phyloP scores from a whole-genome alignment of 2,329 filamentous ascomycete genomes.

The Trichoderma sp. region DNA sequence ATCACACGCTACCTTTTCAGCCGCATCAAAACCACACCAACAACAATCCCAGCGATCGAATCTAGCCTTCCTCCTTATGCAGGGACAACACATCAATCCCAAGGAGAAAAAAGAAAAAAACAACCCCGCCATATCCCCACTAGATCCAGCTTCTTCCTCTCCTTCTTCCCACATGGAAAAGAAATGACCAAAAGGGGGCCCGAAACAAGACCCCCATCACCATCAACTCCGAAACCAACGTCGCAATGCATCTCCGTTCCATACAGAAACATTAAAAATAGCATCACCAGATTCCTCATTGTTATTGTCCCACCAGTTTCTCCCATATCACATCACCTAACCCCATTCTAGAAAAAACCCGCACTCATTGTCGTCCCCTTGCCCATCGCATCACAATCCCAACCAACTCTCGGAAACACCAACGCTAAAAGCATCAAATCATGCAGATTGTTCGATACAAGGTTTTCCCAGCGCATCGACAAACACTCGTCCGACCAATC shows the following conservation, averaged over 20 bases:
- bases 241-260: not conserved
- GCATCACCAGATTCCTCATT: not conserved
- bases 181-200: not conserved
- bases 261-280: not conserved
- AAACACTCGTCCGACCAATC: not conserved
- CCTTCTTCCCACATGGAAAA: not conserved
- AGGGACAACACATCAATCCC: not conserved
- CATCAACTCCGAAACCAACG: not conserved
- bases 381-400: not conserved
- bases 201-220: not conserved
- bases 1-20: not conserved
- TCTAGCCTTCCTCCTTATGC: not conserved
- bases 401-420: not conserved
- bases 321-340: not conserved
- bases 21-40: not conserved
- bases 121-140: not conserved
- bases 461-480: not conserved
- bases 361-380: not conserved
- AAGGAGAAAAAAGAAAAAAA: not conserved
- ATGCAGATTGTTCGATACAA: not conserved
- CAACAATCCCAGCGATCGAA: not conserved
- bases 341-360: not conserved
- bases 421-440: not conserved
- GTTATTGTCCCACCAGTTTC: not conserved
- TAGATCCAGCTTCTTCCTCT: not conserved